phyloP scores from a whole-genome alignment of 2,329 filamentous ascomycete species.

The Cytospora leucostoma region DNA sequence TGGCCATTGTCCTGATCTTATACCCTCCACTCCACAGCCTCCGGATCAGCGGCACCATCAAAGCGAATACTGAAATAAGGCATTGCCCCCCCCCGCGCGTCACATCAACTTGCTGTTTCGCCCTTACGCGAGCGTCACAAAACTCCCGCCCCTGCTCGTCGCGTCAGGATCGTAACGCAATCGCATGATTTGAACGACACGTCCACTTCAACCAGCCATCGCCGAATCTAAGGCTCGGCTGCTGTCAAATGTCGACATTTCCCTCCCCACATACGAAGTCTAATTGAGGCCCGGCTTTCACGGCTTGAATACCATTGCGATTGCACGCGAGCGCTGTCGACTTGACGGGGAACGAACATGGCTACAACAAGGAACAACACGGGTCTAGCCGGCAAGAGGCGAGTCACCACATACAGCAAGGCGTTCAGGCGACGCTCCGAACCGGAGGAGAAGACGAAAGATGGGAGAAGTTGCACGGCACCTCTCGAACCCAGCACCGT shows the following conservation, averaged over 20 bases:
- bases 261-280: constrained; percentile 1
- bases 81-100: not conserved
- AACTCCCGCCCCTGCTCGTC: constrained; percentile 12
- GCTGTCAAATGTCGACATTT: constrained; percentile 17
- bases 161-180: constrained; percentile 13
- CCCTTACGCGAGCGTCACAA: constrained; percentile 3
- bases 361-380: constrained; percentile 29
- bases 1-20: constrained; percentile 13
- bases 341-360: constrained; percentile 25
- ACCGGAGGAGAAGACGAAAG: constrained; percentile 19
- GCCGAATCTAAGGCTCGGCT: not conserved
- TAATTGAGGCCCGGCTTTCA: not conserved
- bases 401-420: constrained; percentile 37
- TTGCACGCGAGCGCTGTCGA: constrained; percentile 3
- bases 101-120: not conserved
- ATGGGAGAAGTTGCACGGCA: constrained; percentile 24
- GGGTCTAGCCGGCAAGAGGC: constrained; percentile 35
- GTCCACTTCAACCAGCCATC: constrained; percentile 5
- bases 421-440: constrained; percentile 31
- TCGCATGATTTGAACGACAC: constrained; percentile 12
- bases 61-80: not conserved
- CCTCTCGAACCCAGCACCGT: constrained; percentile 25
- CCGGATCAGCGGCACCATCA: constrained; percentile 15
- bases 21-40: constrained; percentile 9
- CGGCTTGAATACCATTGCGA: not conserved